Evolutionary conservation across 768 basidiomycete genomes (phyloP), one percentile per base, ranked within the genome.

Genomic region (Mycena kentingensis): DNA sequence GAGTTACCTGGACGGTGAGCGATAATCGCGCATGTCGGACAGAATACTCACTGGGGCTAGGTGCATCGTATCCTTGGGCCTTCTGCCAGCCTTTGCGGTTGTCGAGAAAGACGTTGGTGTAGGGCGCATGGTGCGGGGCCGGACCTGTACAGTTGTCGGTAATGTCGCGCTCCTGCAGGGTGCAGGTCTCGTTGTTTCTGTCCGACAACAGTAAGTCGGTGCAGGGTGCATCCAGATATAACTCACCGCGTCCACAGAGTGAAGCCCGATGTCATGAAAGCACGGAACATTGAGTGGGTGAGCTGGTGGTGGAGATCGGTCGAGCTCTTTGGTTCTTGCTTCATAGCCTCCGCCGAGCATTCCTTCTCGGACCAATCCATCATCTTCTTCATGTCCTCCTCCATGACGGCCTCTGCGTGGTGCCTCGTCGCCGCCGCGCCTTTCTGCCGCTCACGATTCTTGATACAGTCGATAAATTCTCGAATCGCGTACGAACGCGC

Each of bases 241-340:
- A n/a, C n/a, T n/a, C n/a, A 70, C 70, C 70, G 41, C 21, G 63
- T 66, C 68, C 68, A 71, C 11, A 70, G 26, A 3, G 60, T 66
- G 43, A 62, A 72, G 13, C 62, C 68, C 1, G 62, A 51, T 3
- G 62, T 39, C 10, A 60, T 32, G 51, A 70, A 73, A 4, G 65
- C 68, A 6, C 63, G 60, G 54, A 68, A 63, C 32, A 69, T 52
- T 2, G 28, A 56, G 61, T 74, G 73, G 53, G 60, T 60, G 1
- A 61, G 41, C 7, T 63, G 35, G 4, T 52, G 29, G 18, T 46
- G 56, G 24, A 60, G 43, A 4, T 46, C 50, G 7, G 37, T 49
- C 16, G 58, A 15, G 50, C 49, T 51, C 1, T 21, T 19, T 19
- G 52, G 32, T 4, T 36, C 19, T 2, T 39, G 15, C 11, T 19